Base-by-base conservation (phyloP, 2,329 filamentous ascomycete genomes). In the Apiospora koreana region DNA sequence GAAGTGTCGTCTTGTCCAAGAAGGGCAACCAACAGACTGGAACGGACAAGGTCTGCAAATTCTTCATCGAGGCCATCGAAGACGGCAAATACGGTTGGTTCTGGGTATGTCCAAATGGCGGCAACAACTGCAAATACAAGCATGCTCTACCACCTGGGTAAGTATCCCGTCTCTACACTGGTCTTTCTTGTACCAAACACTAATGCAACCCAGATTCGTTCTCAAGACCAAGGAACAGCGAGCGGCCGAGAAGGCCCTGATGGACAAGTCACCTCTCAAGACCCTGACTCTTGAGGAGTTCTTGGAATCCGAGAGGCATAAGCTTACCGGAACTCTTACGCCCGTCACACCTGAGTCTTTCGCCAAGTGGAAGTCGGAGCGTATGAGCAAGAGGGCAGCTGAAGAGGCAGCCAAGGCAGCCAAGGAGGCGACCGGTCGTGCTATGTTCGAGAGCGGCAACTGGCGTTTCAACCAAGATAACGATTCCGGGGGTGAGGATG, bases 71-170 rank as follows among this genome's bases (percentile, higher is more conserved):
- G 75, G 96, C 96, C 35, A 96, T 99, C 73, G 96, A 99, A 83
- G 96, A 99, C 79, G 93, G 94, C 77, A 99, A 98, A 83, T 99
- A 99, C 78, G 96, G 96, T 73, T 99, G 96, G 96, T 98, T 99
- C 84, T 99, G 96, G 96, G 87, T 91, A 71, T 99, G 96, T 88
- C 96, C 96, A 65, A 98, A 98, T 79, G 95, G 94, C 74, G 95
- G 93, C 73, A 93, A 99, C 80, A 94, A 97, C 83, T 99, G 96
- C 92, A 98, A 96, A 92, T 99, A 99, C 81, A 95, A 93, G 83
- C 96, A 99, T 82, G 94, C 93, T 78, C 87, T 99, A 77, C 96
- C 97, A 76, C 93, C 95, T 78, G 96, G 96, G 93, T 97, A 89
- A 79, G 93, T 89, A 25, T 50, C 21, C 50, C 50, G 10, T n/a